Percentiles rank a stretch among this genome's conserved stretches.
These are phyloP conservation scores for Xerocomellus chrysenteron DNA, from an alignment of 768 basidiomycete genomes.

Conservation along the genomic window DNA sequence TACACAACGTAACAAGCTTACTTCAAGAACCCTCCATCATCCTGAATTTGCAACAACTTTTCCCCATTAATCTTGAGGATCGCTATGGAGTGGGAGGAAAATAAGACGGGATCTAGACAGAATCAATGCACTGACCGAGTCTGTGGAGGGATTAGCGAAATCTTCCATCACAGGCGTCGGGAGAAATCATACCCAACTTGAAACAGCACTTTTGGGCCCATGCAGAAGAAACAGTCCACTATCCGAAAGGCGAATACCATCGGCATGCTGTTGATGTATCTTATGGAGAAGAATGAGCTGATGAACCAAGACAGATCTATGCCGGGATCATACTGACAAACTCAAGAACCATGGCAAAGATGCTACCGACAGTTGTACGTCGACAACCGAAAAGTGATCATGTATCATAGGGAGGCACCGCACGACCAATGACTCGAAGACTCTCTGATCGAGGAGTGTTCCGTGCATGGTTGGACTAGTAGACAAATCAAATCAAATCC, in stretches of 20 bases:
- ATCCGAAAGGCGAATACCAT: slow-evolving; percentile 98
- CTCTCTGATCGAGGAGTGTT: slow-evolving; percentile 95
- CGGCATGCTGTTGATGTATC: slow-evolving; percentile 92
- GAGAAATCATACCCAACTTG: slow-evolving; percentile 78
- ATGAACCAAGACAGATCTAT: neutral
- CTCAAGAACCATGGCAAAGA: slow-evolving; percentile 98
- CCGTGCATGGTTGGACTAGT: slow-evolving; percentile 95
- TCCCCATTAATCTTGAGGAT: slow-evolving; percentile 98
- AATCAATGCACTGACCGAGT: slow-evolving; percentile 46
- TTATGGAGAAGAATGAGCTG: slow-evolving; percentile 26
- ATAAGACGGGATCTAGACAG: slow-evolving; percentile 9
- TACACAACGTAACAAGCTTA: slow-evolving; percentile 35
- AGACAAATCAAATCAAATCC: slow-evolving; percentile 8
- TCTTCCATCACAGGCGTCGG: neutral
- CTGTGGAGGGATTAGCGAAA: slow-evolving; percentile 34
- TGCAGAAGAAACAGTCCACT: slow-evolving; percentile 97
- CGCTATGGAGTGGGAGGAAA: slow-evolving; percentile 47
- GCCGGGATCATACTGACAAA: slow-evolving; percentile 57
- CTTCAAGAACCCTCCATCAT: slow-evolving; percentile 97
- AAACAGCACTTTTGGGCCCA: slow-evolving; percentile 98
- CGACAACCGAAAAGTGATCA: slow-evolving; percentile 86
- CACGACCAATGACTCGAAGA: slow-evolving; percentile 92
- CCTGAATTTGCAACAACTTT: slow-evolving; percentile 86
- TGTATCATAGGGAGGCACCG: slow-evolving; percentile 90
- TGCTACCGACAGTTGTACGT: slow-evolving; percentile 96